Evolutionary conservation across 805 yeast genomes (phyloP).

Genomic region (Lachancea lanzarotensis): DNA sequence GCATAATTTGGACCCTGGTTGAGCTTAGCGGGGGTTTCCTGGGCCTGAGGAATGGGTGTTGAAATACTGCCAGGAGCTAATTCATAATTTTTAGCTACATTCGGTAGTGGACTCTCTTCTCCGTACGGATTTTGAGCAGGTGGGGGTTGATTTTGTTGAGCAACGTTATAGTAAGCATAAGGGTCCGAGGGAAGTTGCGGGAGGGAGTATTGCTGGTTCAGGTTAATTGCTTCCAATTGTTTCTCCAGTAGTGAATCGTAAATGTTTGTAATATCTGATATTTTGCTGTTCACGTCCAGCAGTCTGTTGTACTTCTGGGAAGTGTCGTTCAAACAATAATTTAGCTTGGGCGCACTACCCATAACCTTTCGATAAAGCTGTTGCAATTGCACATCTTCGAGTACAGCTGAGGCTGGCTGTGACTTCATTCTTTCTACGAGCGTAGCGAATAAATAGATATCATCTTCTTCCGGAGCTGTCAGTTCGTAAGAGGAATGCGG

Average conservation of each 20-base stretch:
- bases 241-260: conserved; percentile 69
- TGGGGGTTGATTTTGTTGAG: conserved; percentile 5
- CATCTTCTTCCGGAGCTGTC: conserved; percentile 59
- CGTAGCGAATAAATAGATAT: conserved; percentile 62
- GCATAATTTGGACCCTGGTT: conserved; percentile 8
- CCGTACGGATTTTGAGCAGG: too few relatives aligned
- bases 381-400: conserved; percentile 30
- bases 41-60: conserved; percentile 2
- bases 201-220: conserved; percentile 27
- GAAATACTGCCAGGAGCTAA: background rate
- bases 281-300: conserved; percentile 69
- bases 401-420: conserved; percentile 39
- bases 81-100: background rate
- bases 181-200: conserved; percentile 27
- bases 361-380: conserved; percentile 51
- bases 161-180: conserved; percentile 13
- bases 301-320: conserved; percentile 56
- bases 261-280: conserved; percentile 66
- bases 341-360: conserved; percentile 62
- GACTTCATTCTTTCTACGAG: conserved; percentile 47
- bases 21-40: conserved; percentile 12
- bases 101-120: too few relatives aligned
- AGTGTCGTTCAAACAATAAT: conserved; percentile 50
- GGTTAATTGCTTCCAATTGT: conserved; percentile 38
- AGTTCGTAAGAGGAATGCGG: conserved; percentile 31